Evolutionary conservation across 345 rosid species (phyloP), one percentile per base, ranked within the genome.

Genomic region (Sisymbrium altissimum): DNA sequence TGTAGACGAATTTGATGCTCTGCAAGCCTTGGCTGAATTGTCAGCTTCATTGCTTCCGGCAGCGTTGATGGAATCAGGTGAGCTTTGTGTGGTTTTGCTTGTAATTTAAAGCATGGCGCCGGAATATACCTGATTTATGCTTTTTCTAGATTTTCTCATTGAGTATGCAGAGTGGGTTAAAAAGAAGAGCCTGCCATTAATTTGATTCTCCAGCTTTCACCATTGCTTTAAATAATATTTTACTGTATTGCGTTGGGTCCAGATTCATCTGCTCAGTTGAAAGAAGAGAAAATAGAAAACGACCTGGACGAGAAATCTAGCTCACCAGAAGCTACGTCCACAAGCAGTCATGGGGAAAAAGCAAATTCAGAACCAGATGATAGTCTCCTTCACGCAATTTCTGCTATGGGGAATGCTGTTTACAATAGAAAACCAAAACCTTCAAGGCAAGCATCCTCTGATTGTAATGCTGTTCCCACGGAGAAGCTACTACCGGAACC

Each of bases 21-120:
- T 94, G 49, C 87, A 91, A 73, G 86, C 92, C 30, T 78, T 90
- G 80, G 96, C 94, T 49, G 88, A 90, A 78, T 69, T 96, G 83
- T 92, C 94, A 54, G 76, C 79, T 38, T 78, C 84, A 80, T 75
- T 81, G 78, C 80, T 77, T 74, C 85, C 88, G 46, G 76, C 57
- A 68, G 77, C 92, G 30, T 50, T 81, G 57, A 72, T 87, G 81
- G 95, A 87, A 68, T 88, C 98, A 65, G 98, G 96, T 87, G 56
- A 66, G 81, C 68, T n/a, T 57, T 59, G 12, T 36, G 50, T 14
- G 55, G 39, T 25, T 72, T 23, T 56, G 44, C 71, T 67, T 45
- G 64, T 56, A 13, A 68, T 54, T 35, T 66, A n/a, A 52, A 54
- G 60, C 9, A 29, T 58, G 19, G 41, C 2, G 10, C 62, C 62